phyloP scores from a whole-genome alignment of 768 basidiomycete genomes.

The Collybiopsis luxurians region DNA sequence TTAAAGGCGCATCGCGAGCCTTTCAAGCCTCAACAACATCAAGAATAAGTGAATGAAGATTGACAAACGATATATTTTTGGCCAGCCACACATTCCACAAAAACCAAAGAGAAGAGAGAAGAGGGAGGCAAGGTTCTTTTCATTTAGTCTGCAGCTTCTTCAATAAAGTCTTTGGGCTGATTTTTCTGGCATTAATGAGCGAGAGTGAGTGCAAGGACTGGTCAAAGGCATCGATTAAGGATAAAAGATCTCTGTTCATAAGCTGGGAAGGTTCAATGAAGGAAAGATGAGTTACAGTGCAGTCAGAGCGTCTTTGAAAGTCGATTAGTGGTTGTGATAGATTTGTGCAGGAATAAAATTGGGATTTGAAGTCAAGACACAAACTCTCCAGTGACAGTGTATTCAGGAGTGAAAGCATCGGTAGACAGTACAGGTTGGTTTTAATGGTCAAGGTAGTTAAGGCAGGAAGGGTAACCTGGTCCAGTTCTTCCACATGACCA shows the following conservation, averaged over 20 bases:
- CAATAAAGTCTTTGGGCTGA: not conserved
- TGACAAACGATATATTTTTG: not conserved
- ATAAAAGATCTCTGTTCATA: not conserved
- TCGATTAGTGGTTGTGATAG: too few species aligned
- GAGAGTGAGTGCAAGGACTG: not conserved
- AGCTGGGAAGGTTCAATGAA: not conserved
- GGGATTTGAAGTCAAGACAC: too few species aligned
- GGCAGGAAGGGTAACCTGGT: too few species aligned
- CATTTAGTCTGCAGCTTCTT: not conserved
- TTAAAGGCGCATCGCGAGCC: too few species aligned
- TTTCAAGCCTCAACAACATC: not conserved
- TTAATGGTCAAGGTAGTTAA: too few species aligned
- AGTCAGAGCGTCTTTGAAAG: not conserved
- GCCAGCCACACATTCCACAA: not conserved
- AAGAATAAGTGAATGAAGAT: not conserved
- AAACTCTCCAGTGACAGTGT: too few species aligned
- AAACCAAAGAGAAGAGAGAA: not conserved
- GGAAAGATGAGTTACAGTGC: not conserved
- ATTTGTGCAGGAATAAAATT: too few species aligned
- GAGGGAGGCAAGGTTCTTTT: not conserved
- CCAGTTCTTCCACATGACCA: too few species aligned
- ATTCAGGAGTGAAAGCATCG: too few species aligned
- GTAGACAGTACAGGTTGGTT: too few species aligned
- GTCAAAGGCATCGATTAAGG: not conserved
- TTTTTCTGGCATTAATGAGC: not conserved